phyloP scores from a whole-genome alignment of 805 yeast species.

The Kregervanrija delftensis region DNA sequence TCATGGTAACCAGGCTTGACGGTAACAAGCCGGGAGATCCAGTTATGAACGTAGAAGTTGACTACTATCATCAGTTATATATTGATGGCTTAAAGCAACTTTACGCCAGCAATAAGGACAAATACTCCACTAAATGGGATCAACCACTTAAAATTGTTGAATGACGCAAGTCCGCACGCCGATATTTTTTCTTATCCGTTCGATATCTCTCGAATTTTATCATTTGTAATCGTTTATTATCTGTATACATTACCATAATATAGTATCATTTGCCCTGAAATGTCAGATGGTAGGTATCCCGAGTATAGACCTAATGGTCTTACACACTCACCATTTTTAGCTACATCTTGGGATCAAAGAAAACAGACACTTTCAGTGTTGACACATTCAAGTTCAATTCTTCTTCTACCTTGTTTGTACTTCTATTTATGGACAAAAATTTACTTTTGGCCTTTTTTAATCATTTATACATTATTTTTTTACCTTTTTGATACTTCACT shows the following conservation, averaged over 20 bases:
- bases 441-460: constrained; percentile 51
- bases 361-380: constrained; percentile 62
- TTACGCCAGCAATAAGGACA: constrained; percentile 57
- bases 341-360: constrained; percentile 50
- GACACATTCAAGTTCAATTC: constrained; percentile 69
- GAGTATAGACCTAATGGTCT: constrained; percentile 8
- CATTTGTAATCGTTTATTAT: no score
- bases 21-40: constrained; percentile 16
- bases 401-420: constrained; percentile 48
- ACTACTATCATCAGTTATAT: constrained; percentile 65
- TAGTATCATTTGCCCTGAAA: no score
- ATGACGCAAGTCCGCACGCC: constrained; percentile 10
- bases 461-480: constrained; percentile 58
- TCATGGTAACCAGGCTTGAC: constrained; percentile 27
- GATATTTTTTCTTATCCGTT: not conserved
- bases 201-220: no score
- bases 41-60: constrained; percentile 39
- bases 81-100: constrained; percentile 53
- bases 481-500: constrained; percentile 59
- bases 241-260: no score
- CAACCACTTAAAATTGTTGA: constrained; percentile 39
- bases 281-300: constrained; percentile 1
- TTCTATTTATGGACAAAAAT: constrained; percentile 48
- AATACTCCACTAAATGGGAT: constrained; percentile 39
- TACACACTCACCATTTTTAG: constrained; percentile 34